Percentiles rank a stretch among this genome's conserved stretches.
phyloP scores from a whole-genome alignment of 805 yeast genomes.

The Hanseniaspora lindneri region DNA sequence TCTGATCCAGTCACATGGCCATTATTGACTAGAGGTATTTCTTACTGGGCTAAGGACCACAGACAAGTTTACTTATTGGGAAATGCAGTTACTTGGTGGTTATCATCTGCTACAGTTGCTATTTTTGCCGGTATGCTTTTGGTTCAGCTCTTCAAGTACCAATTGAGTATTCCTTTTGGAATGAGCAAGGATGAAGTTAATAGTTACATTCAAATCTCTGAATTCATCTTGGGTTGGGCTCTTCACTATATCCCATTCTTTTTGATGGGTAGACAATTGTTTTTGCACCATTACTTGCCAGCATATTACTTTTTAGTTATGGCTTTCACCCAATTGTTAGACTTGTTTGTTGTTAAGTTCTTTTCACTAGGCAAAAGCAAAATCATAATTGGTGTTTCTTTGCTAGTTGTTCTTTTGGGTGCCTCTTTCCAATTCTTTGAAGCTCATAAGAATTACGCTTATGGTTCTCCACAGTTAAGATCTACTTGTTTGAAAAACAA shows the following conservation, averaged over 20 bases:
- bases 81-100: conserved; percentile 74
- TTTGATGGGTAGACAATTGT: conserved; percentile 85
- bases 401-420: conserved; percentile 39
- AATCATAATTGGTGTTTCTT: conserved; percentile 33
- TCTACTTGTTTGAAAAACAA: conserved; percentile 50
- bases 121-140: conserved; percentile 38
- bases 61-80: conserved; percentile 62
- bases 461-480: conserved; percentile 73
- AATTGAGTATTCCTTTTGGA: conserved; percentile 42
- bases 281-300: conserved; percentile 88
- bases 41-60: conserved; percentile 57
- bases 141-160: conserved; percentile 49
- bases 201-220: conserved; percentile 51
- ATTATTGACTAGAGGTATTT: conserved; percentile 60
- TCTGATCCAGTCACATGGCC: conserved; percentile 70
- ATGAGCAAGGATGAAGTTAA: conserved; percentile 45
- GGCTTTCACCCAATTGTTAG: conserved; percentile 59
- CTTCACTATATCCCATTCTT: conserved; percentile 64
- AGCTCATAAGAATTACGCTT: conserved; percentile 58
- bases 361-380: conserved; percentile 21
- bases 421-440: conserved; percentile 44
- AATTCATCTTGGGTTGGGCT: conserved; percentile 57
- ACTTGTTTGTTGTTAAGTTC: conserved; percentile 36
- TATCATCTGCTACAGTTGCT: conserved; percentile 42
- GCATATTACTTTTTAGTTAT: conserved; percentile 79